These are phyloP conservation scores for Fusarium phyllophilum DNA, from an alignment of 2,329 filamentous ascomycete genomes.

Conservation along the genomic window DNA sequence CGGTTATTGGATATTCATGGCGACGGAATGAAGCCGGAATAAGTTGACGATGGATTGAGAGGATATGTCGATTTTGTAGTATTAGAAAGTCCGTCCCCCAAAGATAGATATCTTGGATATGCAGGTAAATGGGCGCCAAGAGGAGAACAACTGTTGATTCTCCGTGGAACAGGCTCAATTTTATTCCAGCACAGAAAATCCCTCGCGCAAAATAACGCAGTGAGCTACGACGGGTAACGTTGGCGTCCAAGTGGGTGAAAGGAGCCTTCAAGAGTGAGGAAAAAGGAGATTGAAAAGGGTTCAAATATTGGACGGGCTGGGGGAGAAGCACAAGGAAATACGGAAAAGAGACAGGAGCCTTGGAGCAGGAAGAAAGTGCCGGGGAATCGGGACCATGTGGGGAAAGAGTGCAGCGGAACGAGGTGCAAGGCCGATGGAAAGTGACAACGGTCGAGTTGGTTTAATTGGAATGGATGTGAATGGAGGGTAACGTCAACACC, in stretches of 20 bases:
- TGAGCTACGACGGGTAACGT: conserved; percentile 3
- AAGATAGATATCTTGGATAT: conserved; percentile 4
- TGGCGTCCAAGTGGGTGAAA: background rate
- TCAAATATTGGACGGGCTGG: conserved; percentile 20
- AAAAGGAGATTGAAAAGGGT: conserved; percentile 20
- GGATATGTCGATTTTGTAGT: conserved; percentile 24
- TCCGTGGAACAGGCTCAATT: conserved; percentile 14
- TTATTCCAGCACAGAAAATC: conserved; percentile 12
- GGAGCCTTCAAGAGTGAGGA: background rate
- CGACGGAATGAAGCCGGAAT: conserved; percentile 17
- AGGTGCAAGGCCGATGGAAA: conserved; percentile 1
- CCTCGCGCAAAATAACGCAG: conserved; percentile 22
- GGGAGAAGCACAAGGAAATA: conserved; percentile 17
- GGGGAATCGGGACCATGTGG: conserved; percentile 37
- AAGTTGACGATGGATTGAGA: conserved; percentile 3
- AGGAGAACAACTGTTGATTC: conserved; percentile 26
- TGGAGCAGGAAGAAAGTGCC: conserved; percentile 29
- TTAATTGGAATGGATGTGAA: conserved; percentile 21
- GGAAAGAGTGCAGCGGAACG: conserved; percentile 16
- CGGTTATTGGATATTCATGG: conserved; percentile 41
- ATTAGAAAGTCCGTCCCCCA: background rate
- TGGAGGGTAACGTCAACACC: conserved; percentile 11
- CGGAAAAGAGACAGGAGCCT: conserved; percentile 23
- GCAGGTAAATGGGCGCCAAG: conserved; percentile 36
- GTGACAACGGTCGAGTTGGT: background rate